Conservation (phyloP, 768 basidiomycete species). For the Suillus subluteus region DNA sequence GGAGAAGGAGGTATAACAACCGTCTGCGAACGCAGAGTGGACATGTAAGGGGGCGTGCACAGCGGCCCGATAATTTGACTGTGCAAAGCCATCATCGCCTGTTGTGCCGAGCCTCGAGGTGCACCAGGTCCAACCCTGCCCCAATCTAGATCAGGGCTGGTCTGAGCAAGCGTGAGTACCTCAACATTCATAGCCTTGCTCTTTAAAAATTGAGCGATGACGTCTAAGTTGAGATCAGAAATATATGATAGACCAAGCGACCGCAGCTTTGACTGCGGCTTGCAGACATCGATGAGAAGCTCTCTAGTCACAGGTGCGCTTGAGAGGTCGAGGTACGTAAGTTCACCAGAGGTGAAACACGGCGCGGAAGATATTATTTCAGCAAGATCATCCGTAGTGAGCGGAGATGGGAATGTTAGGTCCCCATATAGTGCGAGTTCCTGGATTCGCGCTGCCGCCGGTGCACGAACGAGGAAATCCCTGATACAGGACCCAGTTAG, state of each 20-base stretch:
- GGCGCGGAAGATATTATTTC: conserved; percentile 75
- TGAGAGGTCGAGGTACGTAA: conserved; percentile 91
- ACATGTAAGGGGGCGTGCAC: conserved; percentile 77
- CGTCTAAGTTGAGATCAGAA: conserved; percentile 64
- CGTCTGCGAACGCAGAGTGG: conserved; percentile 47
- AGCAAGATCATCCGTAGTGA: conserved; percentile 65
- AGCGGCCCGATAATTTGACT: conserved; percentile 77
- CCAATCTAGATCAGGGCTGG: conserved; percentile 75
- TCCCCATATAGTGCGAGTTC: conserved; percentile 93
- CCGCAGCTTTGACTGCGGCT: conserved; percentile 73
- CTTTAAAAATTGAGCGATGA: conserved; percentile 69
- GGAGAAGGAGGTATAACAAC: conserved; percentile 46
- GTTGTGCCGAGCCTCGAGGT: conserved; percentile 52
- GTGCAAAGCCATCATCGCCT: conserved; percentile 79
- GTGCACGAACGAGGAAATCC: conserved; percentile 70
- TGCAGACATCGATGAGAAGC: conserved; percentile 52
- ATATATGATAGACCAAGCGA: conserved; percentile 92
- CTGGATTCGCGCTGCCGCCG: conserved; percentile 59
- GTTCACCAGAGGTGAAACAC: conserved; percentile 71
- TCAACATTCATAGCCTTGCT: conserved; percentile 78
- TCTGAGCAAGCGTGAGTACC: conserved; percentile 79
- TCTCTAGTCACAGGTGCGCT: conserved; percentile 71
- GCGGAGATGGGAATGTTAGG: conserved; percentile 75
- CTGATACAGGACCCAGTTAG: conserved; percentile 80
- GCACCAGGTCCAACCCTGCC: conserved; percentile 38